Evolutionary conservation across 441 rosid species (phyloP).

Genomic region (Erysimum cheiri): DNA sequence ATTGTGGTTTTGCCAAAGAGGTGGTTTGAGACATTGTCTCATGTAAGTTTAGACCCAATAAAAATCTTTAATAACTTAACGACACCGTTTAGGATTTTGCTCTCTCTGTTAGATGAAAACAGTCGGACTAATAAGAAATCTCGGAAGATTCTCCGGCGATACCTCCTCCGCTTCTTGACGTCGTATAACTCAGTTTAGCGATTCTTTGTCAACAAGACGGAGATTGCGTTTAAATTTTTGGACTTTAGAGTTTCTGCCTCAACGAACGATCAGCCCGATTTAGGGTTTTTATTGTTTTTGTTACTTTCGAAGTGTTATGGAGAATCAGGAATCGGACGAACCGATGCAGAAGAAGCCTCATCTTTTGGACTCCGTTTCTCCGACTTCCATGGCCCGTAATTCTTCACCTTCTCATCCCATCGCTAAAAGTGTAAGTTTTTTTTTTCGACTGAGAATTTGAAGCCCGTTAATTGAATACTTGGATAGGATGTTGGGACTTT

Average conservation of each 20-base stretch:
- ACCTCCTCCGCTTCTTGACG: slow-evolving; percentile 20
- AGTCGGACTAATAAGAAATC: not conserved
- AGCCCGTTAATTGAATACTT: not conserved
- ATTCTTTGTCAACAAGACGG: not conserved
- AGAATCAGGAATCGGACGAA: slow-evolving; percentile 64
- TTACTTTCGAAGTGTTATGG: slow-evolving; percentile 49
- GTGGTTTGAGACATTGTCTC: no score
- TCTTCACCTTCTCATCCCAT: slow-evolving; percentile 59
- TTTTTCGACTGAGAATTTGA: not conserved
- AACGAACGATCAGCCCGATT: slow-evolving; percentile 17
- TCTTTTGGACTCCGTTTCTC: slow-evolving; percentile 58
- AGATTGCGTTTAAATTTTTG: not conserved
- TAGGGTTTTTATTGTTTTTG: slow-evolving; percentile 1
- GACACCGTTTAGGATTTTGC: not conserved
- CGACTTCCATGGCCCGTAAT: slow-evolving; percentile 60
- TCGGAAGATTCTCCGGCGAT: slow-evolving; percentile 38
- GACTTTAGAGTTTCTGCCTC: not conserved
- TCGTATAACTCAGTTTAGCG: not conserved
- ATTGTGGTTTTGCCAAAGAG: no score
- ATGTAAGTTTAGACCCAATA: no score
- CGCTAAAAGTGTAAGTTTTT: slow-evolving; percentile 54
- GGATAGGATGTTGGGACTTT: not conserved
- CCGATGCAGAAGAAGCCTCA: slow-evolving; percentile 79
- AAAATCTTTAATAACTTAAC: not conserved
- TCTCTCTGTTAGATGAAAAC: not conserved